These are phyloP conservation scores for Entomophthora muscae DNA, from an alignment of 371 early-diverging fungal genomes.

Conservation along the genomic window DNA sequence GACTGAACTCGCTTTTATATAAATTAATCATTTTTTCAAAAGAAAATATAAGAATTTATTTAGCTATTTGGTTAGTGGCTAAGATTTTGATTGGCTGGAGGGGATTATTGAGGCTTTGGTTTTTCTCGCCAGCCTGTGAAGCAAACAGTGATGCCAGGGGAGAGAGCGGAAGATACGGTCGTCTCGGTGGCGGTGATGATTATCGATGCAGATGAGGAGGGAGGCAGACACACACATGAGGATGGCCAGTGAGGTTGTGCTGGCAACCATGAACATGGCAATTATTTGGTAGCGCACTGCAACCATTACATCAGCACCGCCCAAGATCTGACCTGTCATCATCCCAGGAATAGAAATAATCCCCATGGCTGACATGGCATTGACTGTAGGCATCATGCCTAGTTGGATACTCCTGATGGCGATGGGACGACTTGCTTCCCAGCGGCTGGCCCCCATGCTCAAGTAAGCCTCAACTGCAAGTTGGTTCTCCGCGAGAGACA, in stretches of 20 bases:
- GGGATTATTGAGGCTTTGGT: no score
- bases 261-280: constrained; percentile 14
- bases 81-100: no score
- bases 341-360: constrained; percentile 75
- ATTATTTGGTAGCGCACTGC: constrained; percentile 27
- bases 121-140: no score
- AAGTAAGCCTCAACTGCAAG: constrained; percentile 58
- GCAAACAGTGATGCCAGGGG: no score
- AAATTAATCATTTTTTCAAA: no score
- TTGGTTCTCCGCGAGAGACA: constrained; percentile 25
- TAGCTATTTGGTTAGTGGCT: no score
- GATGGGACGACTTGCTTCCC: constrained; percentile 63
- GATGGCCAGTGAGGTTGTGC: constrained; percentile 10
- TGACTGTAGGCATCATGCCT: constrained; percentile 67
- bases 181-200: neutral
- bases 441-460: constrained; percentile 64
- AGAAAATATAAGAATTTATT: no score
- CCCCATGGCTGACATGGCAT: constrained; percentile 46
- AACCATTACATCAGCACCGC: constrained; percentile 57
- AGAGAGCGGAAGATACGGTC: constrained; percentile 6
- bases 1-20: no score
- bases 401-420: constrained; percentile 49
- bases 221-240: constrained; percentile 5
- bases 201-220: constrained; percentile 7
- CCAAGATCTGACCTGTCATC: constrained; percentile 82